Base-by-base conservation (phyloP, 208 protist species). In the Vickermania ingenoplastis region DNA sequence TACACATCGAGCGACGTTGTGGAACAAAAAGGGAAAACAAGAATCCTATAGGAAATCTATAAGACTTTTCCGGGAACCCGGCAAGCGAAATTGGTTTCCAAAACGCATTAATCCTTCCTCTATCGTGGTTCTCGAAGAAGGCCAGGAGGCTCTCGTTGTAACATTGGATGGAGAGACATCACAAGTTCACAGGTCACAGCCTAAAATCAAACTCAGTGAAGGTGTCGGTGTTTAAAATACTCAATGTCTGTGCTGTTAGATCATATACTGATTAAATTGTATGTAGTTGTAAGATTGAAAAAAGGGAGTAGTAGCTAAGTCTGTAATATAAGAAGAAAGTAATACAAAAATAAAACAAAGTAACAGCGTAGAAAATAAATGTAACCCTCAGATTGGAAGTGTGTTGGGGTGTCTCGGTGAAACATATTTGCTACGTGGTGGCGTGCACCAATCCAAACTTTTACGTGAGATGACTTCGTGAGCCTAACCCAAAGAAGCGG, bases 271-370 rank as follows among this genome's bases (percentile, higher is more conserved):
- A 45, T n/a, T 45, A 45, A 45, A 45, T 45, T 45, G 7, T 45
- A 45, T 45, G 7, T 45, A 45, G 36, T 45, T 7, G 36, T 45
- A 45, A 45, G 7, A 45, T 45, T n/a, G 7, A 17, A n/a, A 45
- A n/a, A 45, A n/a, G 17, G 7, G 17, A 17, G 17, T 17, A 7
- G 36, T 7, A 45, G 17, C 17, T 17, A 45, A 45, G 7, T 45
- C 17, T 17, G 36, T 7, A 45, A 45, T 17, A 45, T 45, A 45
- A 45, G 17, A 45, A 45, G 36, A 17, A 45, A 45, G 36, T 45
- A n/a, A 45, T 45, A 45, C 17, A 45, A 45, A 45, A n/a, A n/a
- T n/a, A n/a, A n/a, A n/a, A n/a, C n/a, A n/a, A 45, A 45, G 36
- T 45, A 45, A 17, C 17, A 45, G 17, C 36, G 36, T 45, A 45